Evolutionary conservation across 2,329 filamentous ascomycete genomes (phyloP), one percentile per base, ranked within the genome.

Genomic region (Tolypocladium tundrense): DNA sequence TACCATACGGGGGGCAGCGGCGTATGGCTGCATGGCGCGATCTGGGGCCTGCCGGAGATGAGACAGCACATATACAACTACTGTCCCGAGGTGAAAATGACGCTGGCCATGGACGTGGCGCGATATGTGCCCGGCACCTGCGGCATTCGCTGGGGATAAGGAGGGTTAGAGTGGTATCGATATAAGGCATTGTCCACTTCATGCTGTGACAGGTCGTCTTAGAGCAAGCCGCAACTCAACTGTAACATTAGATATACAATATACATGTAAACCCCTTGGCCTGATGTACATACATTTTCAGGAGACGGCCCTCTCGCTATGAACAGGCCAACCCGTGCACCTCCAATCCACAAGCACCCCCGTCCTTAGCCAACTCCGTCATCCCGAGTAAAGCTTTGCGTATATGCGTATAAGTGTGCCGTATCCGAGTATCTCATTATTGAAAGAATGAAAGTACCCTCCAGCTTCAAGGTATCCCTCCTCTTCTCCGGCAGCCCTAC

Each of bases 41-140:
- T 83, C 45, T 84, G 79, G 79, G 77, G 78, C 33, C 75, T 70
- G 5, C 75, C 75, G 0, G 70, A 74, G 60, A 63, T 72, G 65
- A 70, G 81, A 33, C 73, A 73, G 60, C 76, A 81, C 60, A 77
- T 83, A 48, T 83, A 78, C 76, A 72, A 76, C 35, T 83, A 83
- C 66, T 83, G 81, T 60, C 81, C 81, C 1, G 81, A 84, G 66
- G 73, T 84, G 37, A 83, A 83, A 72, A 79, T 83, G 74, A 81
- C 76, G 52, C 66, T 84, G 35, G 69, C 71, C 54, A 83, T 84
- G 80, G 79, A 83, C 61, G 76, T 75, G 8, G 78, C 77, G 50
- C 70, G 75, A 60, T 80, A 73, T 60, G 74, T 82, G 6, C 79
- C 78, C 1, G 79, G 79, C 8, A 63, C 72, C 9, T 82, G 79